A percentile compares a stretch with the other conserved stretches of the same genome.
Evolutionary conservation across 2,329 filamentous ascomycete genomes (phyloP).

Genomic region (Albophoma yamanashiensis): DNA sequence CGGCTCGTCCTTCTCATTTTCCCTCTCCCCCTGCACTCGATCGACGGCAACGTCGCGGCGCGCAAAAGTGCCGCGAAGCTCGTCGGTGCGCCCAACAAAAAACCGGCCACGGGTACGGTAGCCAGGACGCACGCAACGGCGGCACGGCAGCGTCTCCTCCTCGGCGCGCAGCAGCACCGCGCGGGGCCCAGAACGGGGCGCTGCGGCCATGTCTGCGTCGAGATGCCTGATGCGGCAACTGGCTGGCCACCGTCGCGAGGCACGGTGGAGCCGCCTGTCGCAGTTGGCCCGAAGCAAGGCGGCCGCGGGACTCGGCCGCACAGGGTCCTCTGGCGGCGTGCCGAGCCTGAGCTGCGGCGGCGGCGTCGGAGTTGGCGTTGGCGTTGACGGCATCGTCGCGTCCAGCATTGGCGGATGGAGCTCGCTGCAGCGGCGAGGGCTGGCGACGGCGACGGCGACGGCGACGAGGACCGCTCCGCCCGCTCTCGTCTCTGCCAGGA

Average conservation of each 20-base stretch:
- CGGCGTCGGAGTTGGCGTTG: no score
- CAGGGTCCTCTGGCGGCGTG: not conserved
- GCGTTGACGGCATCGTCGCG: not conserved
- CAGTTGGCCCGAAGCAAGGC: slow-evolving; percentile 5
- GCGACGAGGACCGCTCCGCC: not conserved
- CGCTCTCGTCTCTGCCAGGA: not conserved
- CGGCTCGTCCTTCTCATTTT: not conserved
- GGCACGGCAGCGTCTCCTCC: not conserved
- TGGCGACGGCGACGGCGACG: not conserved
- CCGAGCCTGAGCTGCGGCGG: no score
- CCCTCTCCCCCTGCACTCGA: not conserved
- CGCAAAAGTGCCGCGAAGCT: not conserved
- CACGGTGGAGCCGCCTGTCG: slow-evolving; percentile 4
- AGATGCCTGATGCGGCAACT: slow-evolving; percentile 10
- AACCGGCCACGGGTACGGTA: not conserved
- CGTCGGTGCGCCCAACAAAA: not conserved
- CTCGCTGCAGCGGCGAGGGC: not conserved
- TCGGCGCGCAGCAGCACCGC: not conserved
- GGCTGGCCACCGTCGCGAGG: slow-evolving; percentile 1
- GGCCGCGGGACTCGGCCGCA: not conserved
- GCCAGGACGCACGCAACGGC: not conserved
- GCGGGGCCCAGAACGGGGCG: not conserved
- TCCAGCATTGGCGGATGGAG: not conserved
- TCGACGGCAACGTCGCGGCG: not conserved
- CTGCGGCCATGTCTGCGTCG: slow-evolving; percentile 1